phyloP scores from a whole-genome alignment of 2,329 filamentous ascomycete species.

The Arthrobotrys entomopaga region DNA sequence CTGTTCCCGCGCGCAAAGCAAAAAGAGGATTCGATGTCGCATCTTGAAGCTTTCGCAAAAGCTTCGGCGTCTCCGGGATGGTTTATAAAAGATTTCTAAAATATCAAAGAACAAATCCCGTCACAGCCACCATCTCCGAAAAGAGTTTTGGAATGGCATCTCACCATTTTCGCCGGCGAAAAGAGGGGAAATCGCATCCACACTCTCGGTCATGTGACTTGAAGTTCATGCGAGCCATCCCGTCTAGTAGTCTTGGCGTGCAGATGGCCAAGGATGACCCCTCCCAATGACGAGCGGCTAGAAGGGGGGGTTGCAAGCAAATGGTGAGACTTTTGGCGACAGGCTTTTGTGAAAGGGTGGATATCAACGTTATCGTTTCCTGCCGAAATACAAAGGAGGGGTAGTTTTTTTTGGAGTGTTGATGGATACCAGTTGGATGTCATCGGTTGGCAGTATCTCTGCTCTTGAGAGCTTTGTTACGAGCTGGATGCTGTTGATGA shows the following conservation, averaged over 20 bases:
- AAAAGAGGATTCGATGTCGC: conserved; percentile 31
- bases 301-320: conserved; percentile 24
- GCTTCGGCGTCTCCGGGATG: conserved; percentile 13
- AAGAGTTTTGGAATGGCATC: conserved; percentile 5
- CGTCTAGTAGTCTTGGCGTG: conserved; percentile 53
- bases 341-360: conserved; percentile 27
- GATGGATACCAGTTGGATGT: too few species aligned
- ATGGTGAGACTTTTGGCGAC: conserved; percentile 40
- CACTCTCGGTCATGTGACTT: conserved; percentile 53
- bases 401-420: conserved; percentile 2
- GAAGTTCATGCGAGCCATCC: conserved; percentile 55
- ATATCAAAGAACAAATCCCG: neutral
- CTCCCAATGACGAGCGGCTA: conserved; percentile 35
- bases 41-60: conserved; percentile 7
- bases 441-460: too few species aligned
- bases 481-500: neutral
- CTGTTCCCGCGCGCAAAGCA: conserved; percentile 41
- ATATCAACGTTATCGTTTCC: conserved; percentile 28
- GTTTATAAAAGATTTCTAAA: neutral
- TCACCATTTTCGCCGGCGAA: conserved; percentile 13
- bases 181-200: conserved; percentile 43
- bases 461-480: too few species aligned
- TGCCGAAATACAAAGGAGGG: conserved; percentile 19
- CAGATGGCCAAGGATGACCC: conserved; percentile 43
- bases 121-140: neutral